A percentile compares a stretch with the other conserved stretches of the same genome.
Conservation (phyloP, 805 yeast genomes). For the Lipomyces starkeyi region DNA sequence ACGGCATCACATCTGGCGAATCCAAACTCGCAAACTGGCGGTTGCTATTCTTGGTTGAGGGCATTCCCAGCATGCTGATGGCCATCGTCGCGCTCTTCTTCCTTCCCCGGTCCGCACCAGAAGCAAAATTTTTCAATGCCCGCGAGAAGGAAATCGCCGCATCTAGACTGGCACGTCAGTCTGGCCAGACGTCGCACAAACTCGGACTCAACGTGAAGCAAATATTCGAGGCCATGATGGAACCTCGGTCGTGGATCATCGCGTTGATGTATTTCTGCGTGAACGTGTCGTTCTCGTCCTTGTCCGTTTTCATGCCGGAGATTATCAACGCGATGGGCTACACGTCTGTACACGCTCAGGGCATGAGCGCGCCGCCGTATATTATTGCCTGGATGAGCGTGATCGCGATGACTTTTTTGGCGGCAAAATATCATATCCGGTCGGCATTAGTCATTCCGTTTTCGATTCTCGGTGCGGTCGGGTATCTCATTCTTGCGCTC, state of each 20-base stretch:
- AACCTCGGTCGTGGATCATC: constrained; percentile 15
- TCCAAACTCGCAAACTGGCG: constrained; percentile 53
- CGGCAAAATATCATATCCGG: constrained; percentile 3
- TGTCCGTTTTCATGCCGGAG: constrained; percentile 56
- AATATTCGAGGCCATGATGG: background rate
- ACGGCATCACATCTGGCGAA: constrained; percentile 47
- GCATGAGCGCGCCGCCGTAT: constrained; percentile 56
- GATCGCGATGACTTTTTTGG: constrained; percentile 2
- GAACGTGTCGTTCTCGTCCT: constrained; percentile 47
- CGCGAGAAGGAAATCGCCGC: constrained; percentile 34
- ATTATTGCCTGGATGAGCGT: constrained; percentile 37
- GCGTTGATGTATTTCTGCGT: constrained; percentile 40
- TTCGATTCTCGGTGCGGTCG: constrained; percentile 7
- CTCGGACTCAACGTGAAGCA: constrained; percentile 21
- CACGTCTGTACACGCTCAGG: constrained; percentile 51
- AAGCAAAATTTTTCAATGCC: constrained; percentile 9
- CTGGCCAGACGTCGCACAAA: constrained; percentile 19
- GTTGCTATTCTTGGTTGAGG: constrained; percentile 52
- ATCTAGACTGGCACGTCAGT: constrained; percentile 21
- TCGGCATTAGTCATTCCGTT: background rate
- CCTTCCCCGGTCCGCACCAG: constrained; percentile 11
- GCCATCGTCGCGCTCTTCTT: constrained; percentile 18
- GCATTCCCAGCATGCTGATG: constrained; percentile 51
- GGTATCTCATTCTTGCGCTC: constrained; percentile 38
- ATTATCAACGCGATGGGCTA: constrained; percentile 54